Conservation (phyloP, 208 protist genomes). For the Wallacemonas sp. region DNA sequence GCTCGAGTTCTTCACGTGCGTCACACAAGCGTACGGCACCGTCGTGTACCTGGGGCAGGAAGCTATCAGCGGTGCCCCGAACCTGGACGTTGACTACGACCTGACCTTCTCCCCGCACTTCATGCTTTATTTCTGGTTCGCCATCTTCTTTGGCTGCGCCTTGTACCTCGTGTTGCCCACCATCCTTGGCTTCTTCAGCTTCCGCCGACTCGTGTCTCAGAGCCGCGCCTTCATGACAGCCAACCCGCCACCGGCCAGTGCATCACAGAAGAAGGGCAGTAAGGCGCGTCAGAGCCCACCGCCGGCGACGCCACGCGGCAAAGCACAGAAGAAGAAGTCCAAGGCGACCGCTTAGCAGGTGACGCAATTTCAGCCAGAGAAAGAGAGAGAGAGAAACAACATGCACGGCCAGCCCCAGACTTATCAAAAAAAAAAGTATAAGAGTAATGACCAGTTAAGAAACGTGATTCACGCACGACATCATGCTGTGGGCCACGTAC, state of each 20-base stretch:
- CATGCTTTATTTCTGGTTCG: slow-evolving; percentile 73
- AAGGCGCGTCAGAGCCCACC: background rate
- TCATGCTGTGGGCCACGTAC: no score
- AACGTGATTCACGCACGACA: no score
- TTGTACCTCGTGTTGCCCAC: slow-evolving; percentile 55
- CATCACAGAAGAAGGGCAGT: background rate
- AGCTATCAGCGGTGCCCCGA: slow-evolving; percentile 45
- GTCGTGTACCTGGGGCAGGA: slow-evolving; percentile 67
- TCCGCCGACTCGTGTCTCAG: slow-evolving; percentile 35
- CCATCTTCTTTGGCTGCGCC: slow-evolving; percentile 53
- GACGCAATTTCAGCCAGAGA: no score
- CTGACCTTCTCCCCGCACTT: slow-evolving; percentile 47
- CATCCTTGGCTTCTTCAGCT: slow-evolving; percentile 51
- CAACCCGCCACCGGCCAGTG: background rate
- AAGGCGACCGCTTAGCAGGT: no score
- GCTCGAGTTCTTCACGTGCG: slow-evolving; percentile 69
- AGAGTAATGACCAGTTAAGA: no score
- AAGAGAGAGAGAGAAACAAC: no score
- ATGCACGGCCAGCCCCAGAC: no score
- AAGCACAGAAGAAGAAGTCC: background rate
- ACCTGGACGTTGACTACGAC: slow-evolving; percentile 65
- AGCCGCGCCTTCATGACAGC: slow-evolving; percentile 5
- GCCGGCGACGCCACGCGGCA: background rate
- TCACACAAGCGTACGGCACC: slow-evolving; percentile 68
- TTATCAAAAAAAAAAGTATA: no score